Evolutionary conservation across 1,284 basidiomycete species (phyloP).

Genomic region (Takashimella koratensis): DNA sequence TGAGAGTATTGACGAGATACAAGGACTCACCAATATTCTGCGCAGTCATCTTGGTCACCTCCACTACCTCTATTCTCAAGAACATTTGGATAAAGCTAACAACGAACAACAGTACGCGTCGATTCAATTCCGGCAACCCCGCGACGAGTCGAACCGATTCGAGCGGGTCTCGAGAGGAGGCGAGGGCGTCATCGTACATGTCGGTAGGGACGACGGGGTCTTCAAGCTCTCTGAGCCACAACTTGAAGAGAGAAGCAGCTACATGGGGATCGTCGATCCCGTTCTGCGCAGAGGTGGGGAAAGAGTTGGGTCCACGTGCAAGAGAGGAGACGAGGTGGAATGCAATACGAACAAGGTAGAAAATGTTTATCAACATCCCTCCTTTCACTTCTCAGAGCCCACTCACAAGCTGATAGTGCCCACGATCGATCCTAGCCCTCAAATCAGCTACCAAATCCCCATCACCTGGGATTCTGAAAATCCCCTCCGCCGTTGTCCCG

Average conservation of each 20-base stretch:
- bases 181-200: slow-evolving; percentile 65
- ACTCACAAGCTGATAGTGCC: slow-evolving; percentile 78
- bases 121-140: slow-evolving; percentile 73
- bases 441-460: slow-evolving; percentile 77
- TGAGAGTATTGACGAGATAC: too few relatives aligned
- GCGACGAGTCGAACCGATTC: slow-evolving; percentile 69
- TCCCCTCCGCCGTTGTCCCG: slow-evolving; percentile 76
- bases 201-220: slow-evolving; percentile 76
- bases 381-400: too few relatives aligned
- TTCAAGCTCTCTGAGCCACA: slow-evolving; percentile 84
- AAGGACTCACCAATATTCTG: slow-evolving; percentile 37
- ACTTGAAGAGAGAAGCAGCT: slow-evolving; percentile 78
- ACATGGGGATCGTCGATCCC: slow-evolving; percentile 81
- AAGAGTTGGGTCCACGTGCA: too few relatives aligned
- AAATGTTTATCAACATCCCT: too few relatives aligned
- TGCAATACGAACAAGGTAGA: too few relatives aligned
- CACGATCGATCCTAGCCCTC: slow-evolving; percentile 80
- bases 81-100: slow-evolving; percentile 87
- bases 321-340: too few relatives aligned
- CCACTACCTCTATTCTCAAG: slow-evolving; percentile 66
- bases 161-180: slow-evolving; percentile 58
- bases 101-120: slow-evolving; percentile 76
- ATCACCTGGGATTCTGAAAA: slow-evolving; percentile 87
- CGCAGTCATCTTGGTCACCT: slow-evolving; percentile 75
- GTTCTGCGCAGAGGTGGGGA: slow-evolving; percentile 20